Conservation (phyloP, 202 grass and related monocot species). For the Bolboschoenoplectus hybrid region DNA sequence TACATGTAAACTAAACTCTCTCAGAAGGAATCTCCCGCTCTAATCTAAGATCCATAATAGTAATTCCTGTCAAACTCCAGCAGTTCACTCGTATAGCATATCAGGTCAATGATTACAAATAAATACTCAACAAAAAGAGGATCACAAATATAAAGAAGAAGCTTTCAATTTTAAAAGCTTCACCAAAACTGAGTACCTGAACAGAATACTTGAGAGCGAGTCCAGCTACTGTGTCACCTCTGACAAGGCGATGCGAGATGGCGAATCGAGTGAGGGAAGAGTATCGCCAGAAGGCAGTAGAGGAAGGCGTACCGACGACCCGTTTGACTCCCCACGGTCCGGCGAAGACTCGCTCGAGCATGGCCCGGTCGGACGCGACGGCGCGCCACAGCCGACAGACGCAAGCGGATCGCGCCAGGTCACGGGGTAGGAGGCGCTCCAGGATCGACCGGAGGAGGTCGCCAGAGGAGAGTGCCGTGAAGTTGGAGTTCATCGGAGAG, state of each 20-base stretch:
- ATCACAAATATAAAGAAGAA: background rate
- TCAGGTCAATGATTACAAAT: background rate
- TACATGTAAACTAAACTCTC: background rate
- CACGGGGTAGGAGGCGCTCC: slow-evolving; percentile 52
- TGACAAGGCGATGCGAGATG: slow-evolving; percentile 68
- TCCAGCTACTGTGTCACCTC: slow-evolving; percentile 64
- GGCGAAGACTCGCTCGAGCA: slow-evolving; percentile 66
- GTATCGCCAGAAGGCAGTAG: slow-evolving; percentile 70
- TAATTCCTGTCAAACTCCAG: background rate
- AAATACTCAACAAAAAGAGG: background rate
- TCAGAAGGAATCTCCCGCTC: background rate
- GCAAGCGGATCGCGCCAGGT: slow-evolving; percentile 78
- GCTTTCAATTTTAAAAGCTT: background rate
- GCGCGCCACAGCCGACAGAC: slow-evolving; percentile 75
- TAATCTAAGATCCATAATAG: background rate
- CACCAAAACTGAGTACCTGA: slow-evolving; percentile 48
- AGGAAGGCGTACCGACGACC: slow-evolving; percentile 63
- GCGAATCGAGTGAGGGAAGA: slow-evolving; percentile 64
- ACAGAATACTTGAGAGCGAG: slow-evolving; percentile 89
- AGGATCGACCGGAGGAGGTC: slow-evolving; percentile 83
- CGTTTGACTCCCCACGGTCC: slow-evolving; percentile 70
- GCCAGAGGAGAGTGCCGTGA: slow-evolving; percentile 48
- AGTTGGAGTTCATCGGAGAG: slow-evolving; percentile 50
- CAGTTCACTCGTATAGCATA: background rate
- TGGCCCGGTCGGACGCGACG: slow-evolving; percentile 64